Evolutionary conservation across 2,329 filamentous ascomycete genomes (phyloP), one percentile per base, ranked within the genome.

Genomic region (Dactylonectria macrodidyma): DNA sequence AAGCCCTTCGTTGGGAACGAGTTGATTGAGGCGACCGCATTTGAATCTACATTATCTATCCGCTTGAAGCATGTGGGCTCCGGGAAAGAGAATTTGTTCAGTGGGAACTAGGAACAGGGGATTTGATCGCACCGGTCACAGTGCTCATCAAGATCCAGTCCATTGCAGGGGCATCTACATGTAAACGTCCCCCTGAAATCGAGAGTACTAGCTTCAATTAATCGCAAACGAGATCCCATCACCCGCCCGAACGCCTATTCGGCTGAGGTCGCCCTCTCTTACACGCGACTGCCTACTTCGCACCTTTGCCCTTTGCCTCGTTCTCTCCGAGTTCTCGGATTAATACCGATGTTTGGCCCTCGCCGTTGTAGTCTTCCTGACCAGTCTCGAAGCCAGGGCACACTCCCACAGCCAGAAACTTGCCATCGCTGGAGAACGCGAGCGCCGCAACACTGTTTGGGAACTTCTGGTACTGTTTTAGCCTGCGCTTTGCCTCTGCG

Each of bases 311-410:
- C 82, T 95, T 95, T 5, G 95, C 95, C 82, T 99, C 96, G 9
- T 90, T 93, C 76, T 97, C 95, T 6, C 91, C 90, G 59, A 99
- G 85, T 82, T 97, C 94, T 67, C 95, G 87, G 33, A 99, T 88
- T 77, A 93, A 90, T 34, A 99, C 88, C 75, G 92, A 92, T 5
- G 95, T 90, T 60, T 90, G 87, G 7, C 94, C 94, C 68, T 91
- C 90, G 1, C 90, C 90, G 44, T 85, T 86, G 66, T 94, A 92
- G 72, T 96, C 92, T 73, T 97, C 93, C 81, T 93, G 92, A 4
- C 93, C 94, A 24, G 87, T 97, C 83, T 97, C 95, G 76, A 97
- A 97, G 1, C 94, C 94, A 0, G 94, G 94, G 75, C 94, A 96
- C 9, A 95, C 89, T 10, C 89, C 95, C 50, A 97, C 88, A 24